Base-by-base conservation (phyloP, 2,329 filamentous ascomycete species). In the Trichoderma arundinaceum region DNA sequence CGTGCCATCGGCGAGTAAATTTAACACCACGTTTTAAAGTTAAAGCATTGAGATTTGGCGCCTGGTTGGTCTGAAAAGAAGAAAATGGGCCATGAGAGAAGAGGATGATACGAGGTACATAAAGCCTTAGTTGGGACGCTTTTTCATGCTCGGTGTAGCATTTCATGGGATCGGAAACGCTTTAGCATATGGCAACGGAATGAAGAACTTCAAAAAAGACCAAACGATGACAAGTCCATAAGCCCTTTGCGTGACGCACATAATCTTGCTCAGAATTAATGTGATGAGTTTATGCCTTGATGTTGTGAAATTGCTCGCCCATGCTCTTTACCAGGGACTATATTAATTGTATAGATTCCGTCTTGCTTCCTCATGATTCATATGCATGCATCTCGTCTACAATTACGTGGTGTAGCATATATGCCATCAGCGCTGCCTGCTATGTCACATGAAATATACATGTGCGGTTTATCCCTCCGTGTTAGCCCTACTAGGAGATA, bases 1-100 rank as follows among this genome's bases (percentile, higher is more conserved):
- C 86, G 87, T 77, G 86, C 85, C 76, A 83, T 88, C 73, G 82
- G 82, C 75, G 83, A 78, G 71, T 79, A 78, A 79, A 72, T 74
- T 68, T 71, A 71, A 52, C 72, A 73, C 66, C 72, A 73, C 68
- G 68, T 71, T 72, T 69, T 67, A 71, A 74, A 68, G 65, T 74
- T 73, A 69, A 74, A 71, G 76, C 63, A 68, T 74, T 77, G 75
- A 74, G 73, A 74, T 77, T 74, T 72, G 74, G 77, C 76, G 77
- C 77, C 76, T 74, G 72, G 72, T 73, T 75, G 75, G 75, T 72
- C 74, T 76, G 69, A 69, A 75, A 69, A 75, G 72, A 74, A 73
- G 71, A 74, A 73, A 77, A 72, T 69, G 72, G 58, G 72, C 74
- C 74, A 73, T 71, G 74, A 70, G 72, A 72, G 75, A 69, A 73